Evolutionary conservation across 371 early-diverging fungal species (phyloP).

Genomic region (Mucor velutinosus): DNA sequence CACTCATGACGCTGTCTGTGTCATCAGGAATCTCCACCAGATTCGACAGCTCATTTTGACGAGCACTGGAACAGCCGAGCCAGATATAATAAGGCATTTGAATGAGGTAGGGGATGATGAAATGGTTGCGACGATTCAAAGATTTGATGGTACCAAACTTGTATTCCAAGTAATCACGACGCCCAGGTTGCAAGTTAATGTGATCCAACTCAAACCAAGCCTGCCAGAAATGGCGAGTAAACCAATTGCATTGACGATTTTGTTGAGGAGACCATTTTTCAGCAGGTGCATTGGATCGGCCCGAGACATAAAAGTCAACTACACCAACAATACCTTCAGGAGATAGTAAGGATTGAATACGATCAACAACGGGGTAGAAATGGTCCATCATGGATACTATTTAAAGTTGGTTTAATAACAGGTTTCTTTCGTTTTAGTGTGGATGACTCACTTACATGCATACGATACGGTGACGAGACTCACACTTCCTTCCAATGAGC

Average conservation of each 20-base stretch:
- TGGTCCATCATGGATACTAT: constrained; percentile 83
- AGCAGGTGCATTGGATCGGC: constrained; percentile 56
- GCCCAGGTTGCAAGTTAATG: constrained; percentile 74
- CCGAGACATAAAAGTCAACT: constrained; percentile 79
- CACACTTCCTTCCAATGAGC: constrained; percentile 58
- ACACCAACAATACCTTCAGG: constrained; percentile 80
- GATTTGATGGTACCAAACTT: constrained; percentile 78
- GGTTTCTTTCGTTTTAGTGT: neutral
- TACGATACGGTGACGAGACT: constrained; percentile 84
- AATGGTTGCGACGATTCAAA: constrained; percentile 74
- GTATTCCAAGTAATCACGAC: constrained; percentile 87
- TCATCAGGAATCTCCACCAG: constrained; percentile 27
- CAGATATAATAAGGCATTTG: constrained; percentile 89
- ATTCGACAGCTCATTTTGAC: constrained; percentile 35
- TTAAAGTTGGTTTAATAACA: neutral
- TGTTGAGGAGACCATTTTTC: constrained; percentile 57
- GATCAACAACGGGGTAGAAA: constrained; percentile 74
- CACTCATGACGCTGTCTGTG: constrained; percentile 41
- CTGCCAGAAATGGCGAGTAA: constrained; percentile 82
- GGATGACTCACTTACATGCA: constrained; percentile 53
- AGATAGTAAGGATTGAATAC: constrained; percentile 60
- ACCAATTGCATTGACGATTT: constrained; percentile 71
- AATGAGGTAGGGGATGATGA: constrained; percentile 70
- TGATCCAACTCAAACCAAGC: constrained; percentile 82
- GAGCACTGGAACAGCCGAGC: constrained; percentile 62